Evolutionary conservation across 176 grass and related monocot genomes (phyloP).

Genomic region (Poa annua): DNA sequence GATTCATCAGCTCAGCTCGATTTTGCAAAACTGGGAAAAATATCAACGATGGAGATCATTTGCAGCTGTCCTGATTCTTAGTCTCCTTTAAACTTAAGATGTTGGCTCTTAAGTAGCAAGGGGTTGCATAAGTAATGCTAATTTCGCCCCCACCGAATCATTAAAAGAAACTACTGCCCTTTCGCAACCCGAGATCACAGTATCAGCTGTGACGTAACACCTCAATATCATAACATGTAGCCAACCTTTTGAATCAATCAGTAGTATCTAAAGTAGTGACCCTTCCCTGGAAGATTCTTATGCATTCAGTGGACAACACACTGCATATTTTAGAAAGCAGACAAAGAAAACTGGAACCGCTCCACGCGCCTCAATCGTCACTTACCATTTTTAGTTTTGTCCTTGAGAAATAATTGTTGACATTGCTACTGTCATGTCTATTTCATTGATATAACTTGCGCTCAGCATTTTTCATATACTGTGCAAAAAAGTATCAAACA

Average conservation of each 20-base stretch:
- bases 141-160: constrained; percentile 38
- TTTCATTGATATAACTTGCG: background rate
- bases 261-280: constrained; percentile 42
- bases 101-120: constrained; percentile 37
- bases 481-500: background rate
- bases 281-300: constrained; percentile 31
- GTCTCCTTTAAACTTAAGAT: constrained; percentile 16
- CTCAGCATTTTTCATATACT: background rate
- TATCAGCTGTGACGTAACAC: background rate
- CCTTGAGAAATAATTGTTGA: constrained; percentile 16
- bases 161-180: constrained; percentile 30
- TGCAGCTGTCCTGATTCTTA: background rate
- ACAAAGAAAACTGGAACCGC: constrained; percentile 41
- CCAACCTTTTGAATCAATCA: constrained; percentile 36
- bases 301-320: constrained; percentile 36
- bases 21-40: background rate
- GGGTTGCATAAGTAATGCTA: background rate
- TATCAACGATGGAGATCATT: background rate
- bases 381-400: background rate
- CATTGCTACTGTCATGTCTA: background rate
- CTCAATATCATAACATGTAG: constrained; percentile 17
- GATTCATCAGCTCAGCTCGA: background rate
- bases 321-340: constrained; percentile 15
- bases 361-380: background rate
- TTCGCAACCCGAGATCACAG: constrained; percentile 18